Evolutionary conservation across 208 protist species (phyloP).

Genomic region (Endotrypanum monterogeii): DNA sequence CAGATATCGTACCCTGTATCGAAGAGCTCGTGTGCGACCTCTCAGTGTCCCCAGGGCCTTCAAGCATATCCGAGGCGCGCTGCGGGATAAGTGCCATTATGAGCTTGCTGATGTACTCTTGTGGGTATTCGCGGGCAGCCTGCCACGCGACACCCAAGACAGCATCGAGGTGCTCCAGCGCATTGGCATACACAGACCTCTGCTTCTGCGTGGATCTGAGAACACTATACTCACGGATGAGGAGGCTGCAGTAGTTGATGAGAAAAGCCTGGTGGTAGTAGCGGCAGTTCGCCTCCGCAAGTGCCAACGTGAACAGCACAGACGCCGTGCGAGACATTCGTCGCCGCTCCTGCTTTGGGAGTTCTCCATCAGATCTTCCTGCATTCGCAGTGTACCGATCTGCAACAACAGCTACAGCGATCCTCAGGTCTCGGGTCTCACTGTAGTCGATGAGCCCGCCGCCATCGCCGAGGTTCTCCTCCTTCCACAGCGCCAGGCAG

Average conservation of each 20-base stretch:
- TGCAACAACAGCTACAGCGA: not conserved
- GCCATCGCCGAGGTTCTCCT: conserved; percentile 8
- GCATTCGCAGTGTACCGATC: too few species aligned
- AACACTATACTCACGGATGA: conserved; percentile 9
- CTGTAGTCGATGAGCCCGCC: not conserved
- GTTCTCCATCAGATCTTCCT: not conserved
- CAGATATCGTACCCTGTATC: not conserved
- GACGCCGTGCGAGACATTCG: not conserved
- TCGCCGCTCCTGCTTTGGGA: not conserved
- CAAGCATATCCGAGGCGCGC: not conserved
- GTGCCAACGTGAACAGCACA: conserved; percentile 7
- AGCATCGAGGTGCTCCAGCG: conserved; percentile 1
- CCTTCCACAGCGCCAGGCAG: conserved; percentile 13
- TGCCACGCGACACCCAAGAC: not conserved
- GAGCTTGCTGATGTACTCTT: not conserved
- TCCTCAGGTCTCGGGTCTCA: not conserved
- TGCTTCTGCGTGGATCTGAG: conserved; percentile 10
- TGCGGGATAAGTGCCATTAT: not conserved
- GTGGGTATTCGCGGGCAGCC: not conserved
- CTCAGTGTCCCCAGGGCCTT: not conserved
- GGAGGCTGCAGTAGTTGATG: conserved; percentile 23
- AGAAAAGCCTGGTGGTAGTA: conserved; percentile 17
- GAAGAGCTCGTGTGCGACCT: not conserved
- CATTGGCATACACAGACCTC: conserved; percentile 9
- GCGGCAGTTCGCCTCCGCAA: conserved; percentile 20